Evolutionary conservation across 2,329 filamentous ascomycete species (phyloP).

Genomic region (Didymella exigua): DNA sequence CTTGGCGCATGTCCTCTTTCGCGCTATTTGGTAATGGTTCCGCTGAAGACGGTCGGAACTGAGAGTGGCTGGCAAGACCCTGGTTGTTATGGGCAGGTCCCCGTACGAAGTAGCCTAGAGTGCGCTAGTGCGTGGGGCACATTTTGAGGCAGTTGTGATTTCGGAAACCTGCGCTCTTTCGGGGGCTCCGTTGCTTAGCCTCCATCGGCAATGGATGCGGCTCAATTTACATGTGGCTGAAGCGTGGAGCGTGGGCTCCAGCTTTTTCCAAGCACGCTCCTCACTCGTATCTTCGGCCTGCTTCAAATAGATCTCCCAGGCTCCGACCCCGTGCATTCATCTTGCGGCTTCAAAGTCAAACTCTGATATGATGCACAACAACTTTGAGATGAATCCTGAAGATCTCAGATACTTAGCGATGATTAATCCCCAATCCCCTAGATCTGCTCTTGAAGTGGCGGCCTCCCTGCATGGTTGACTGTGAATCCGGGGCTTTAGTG

Average conservation of each 20-base stretch:
- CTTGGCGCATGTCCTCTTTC: neutral
- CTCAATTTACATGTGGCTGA: constrained; percentile 4
- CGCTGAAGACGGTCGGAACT: neutral
- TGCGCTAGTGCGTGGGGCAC: neutral
- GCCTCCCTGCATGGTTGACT: constrained; percentile 5
- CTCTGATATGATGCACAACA: neutral
- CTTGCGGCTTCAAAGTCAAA: neutral
- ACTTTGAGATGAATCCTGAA: neutral
- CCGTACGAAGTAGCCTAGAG: neutral
- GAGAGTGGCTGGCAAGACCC: neutral
- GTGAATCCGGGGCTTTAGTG: constrained; percentile 11
- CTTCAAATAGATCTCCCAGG: neutral
- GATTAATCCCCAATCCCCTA: neutral
- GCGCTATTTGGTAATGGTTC: constrained; percentile 9
- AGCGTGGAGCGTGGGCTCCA: neutral
- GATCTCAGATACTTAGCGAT: neutral
- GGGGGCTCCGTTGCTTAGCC: constrained; percentile 1
- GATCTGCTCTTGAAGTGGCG: constrained; percentile 3
- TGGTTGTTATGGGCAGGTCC: neutral
- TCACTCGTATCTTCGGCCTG: constrained; percentile 10
- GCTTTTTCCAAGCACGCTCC: constrained; percentile 2
- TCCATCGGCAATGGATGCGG: neutral
- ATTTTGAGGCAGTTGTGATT: neutral
- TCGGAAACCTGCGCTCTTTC: neutral
- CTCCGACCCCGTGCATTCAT: neutral